Conservation (phyloP, 179 eudicot genomes). For the Silene coronaria region DNA sequence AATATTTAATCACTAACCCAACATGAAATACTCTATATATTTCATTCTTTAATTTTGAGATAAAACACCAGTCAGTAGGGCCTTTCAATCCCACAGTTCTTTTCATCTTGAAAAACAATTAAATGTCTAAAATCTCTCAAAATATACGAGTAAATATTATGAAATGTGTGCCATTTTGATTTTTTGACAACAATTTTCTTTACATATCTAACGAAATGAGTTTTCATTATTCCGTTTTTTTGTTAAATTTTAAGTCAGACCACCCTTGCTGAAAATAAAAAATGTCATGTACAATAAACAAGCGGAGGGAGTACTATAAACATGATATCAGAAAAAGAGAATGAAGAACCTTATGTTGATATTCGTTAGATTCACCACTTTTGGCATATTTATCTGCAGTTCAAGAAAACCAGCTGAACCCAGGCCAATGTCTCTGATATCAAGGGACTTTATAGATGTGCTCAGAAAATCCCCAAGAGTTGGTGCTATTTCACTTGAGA, state of each 20-base stretch:
- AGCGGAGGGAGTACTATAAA: neutral
- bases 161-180: neutral
- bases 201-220: neutral
- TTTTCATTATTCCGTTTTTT: neutral
- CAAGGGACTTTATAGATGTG: conserved; percentile 50
- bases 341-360: conserved; percentile 67
- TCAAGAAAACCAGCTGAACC: conserved; percentile 66
- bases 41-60: neutral
- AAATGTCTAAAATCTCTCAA: neutral
- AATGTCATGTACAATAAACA: neutral
- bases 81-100: no score
- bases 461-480: conserved; percentile 60
- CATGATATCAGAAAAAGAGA: neutral
- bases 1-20: neutral
- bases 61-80: no score
- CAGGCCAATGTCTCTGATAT: conserved; percentile 64
- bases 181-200: neutral
- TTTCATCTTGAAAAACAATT: no score
- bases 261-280: no score
- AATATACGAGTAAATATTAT: neutral
- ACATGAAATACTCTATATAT: neutral
- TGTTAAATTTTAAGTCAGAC: neutral
- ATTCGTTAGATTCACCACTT: conserved; percentile 40
- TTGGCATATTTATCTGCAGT: conserved; percentile 39
- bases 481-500: conserved; percentile 56